phyloP scores from a whole-genome alignment of 495 filamentous ascomycete genomes.

The Hypoxylon subgilvum region DNA sequence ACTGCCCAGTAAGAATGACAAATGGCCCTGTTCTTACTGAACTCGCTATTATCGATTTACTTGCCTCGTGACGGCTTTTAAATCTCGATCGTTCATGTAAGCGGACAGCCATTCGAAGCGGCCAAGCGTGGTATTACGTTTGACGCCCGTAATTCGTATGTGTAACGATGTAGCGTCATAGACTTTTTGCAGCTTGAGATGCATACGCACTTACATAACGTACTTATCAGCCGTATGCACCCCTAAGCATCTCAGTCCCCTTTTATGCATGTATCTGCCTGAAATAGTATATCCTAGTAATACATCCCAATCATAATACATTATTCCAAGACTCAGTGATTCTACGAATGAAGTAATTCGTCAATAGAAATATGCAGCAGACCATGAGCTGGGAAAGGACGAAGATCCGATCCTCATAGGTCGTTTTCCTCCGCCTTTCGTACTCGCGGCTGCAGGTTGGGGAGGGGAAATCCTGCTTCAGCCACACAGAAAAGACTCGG shows the following conservation, averaged over 20 bases:
- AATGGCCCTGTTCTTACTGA: not conserved
- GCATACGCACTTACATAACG: constrained; percentile 7
- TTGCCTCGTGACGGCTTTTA: constrained; percentile 13
- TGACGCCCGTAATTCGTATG: constrained; percentile 13
- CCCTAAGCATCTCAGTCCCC: too few relatives aligned
- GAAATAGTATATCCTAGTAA: not conserved
- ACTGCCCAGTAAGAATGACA: not conserved
- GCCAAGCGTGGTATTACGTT: constrained; percentile 32
- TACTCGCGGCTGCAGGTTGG: constrained; percentile 15
- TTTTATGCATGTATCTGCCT: too few relatives aligned
- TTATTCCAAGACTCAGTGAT: not conserved
- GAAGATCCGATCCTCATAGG: constrained; percentile 6
- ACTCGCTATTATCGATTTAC: not conserved
- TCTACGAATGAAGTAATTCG: constrained; percentile 7
- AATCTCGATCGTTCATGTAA: constrained; percentile 26
- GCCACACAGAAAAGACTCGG: constrained; percentile 1
- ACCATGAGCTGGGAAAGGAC: not conserved
- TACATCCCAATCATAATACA: too few relatives aligned
- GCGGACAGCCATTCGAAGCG: constrained; percentile 8
- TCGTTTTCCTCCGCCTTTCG: constrained; percentile 19
- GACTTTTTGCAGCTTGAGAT: constrained; percentile 4
- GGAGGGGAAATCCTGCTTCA: constrained; percentile 22
- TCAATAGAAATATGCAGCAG: constrained; percentile 1
- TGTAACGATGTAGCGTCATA: constrained; percentile 19
- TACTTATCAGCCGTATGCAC: too few relatives aligned